Evolutionary conservation across 768 basidiomycete genomes (phyloP).

Genomic region (Leccinum uliginosum): DNA sequence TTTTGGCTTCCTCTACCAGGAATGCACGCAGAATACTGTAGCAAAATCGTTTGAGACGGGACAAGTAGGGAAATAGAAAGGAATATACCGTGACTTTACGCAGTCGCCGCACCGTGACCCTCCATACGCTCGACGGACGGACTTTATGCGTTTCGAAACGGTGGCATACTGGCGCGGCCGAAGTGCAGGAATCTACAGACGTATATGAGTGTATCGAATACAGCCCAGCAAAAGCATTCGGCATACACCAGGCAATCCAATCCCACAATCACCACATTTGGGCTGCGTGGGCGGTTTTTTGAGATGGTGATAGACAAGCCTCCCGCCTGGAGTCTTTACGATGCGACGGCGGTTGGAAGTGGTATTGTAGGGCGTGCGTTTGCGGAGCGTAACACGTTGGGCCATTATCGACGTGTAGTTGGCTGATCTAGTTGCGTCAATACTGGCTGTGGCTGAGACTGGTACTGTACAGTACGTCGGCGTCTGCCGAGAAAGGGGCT

Average conservation of each 20-base stretch:
- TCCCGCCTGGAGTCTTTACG: conserved; percentile 98
- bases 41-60: neutral
- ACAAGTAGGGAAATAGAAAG: neutral
- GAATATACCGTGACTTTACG: conserved; percentile 84
- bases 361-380: conserved; percentile 98
- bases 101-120: conserved; percentile 96
- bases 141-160: conserved; percentile 96
- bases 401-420: conserved; percentile 57
- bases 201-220: neutral
- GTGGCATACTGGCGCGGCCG: conserved; percentile 94
- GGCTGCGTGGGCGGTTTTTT: conserved; percentile 90
- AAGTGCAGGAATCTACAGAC: conserved; percentile 79
- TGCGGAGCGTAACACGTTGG: conserved; percentile 99
- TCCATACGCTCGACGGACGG: conserved; percentile 93
- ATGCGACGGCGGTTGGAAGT: conserved; percentile 92
- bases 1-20: conserved; percentile 99
- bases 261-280: conserved; percentile 98
- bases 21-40: conserved; percentile 93
- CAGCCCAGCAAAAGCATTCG: neutral
- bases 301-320: conserved; percentile 96
- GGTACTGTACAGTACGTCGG: conserved; percentile 22
- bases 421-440: neutral
- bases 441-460: conserved; percentile 18
- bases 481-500: conserved; percentile 3
- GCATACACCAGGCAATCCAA: conserved; percentile 90